Base-by-base conservation (phyloP, 805 yeast species). In the Yarrowia sp. region DNA sequence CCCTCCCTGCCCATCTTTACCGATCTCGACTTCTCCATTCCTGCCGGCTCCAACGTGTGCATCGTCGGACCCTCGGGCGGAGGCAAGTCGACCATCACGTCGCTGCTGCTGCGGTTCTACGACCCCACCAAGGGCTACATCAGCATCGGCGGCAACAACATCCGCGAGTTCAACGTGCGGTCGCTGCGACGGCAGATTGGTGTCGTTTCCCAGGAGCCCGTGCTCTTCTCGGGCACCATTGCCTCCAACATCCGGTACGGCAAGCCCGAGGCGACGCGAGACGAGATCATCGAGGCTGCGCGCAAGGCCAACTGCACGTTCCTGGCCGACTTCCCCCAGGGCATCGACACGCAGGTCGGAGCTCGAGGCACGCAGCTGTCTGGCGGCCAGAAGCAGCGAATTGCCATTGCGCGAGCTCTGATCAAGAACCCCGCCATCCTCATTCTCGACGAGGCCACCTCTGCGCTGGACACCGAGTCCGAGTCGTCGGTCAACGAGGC, bases 31-130 rank as follows among this genome's bases (percentile, higher is more conserved):
- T 77, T 93, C 62, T 78, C 75, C 1, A 85, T 93, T 46, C 72
- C 77, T 14, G 84, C 88, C 32, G 97, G 97, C 13, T 92, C 90
- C 67, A 93, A 93, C 68, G 85, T 92, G 14, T 92, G 97, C 71
- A 84, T 93, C 63, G 97, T 92, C 16, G 98, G 98, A 1, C 97
- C 97, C n/a, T 87, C 96, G 32, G 98, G 98, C 1, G 88, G 96
- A 64, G 98, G 98, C 24, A 93, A 93, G 72, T 89, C 96, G 16
- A 92, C 97, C 0, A 83, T 93, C 2, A 81, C 92, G 6, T 89
- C 92, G 59, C 75, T 93, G 59, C 74, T 93, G 46, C 74, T 92
- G 67, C 78, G 98, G 63, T 89, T 88, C 70, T 93, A 93, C 73
- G 97, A 91, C 68, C 92, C 96, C 1, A 70, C 71, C 12, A 64